Conservation (phyloP, 2,329 filamentous ascomycete species). For the Nemania sp. region DNA sequence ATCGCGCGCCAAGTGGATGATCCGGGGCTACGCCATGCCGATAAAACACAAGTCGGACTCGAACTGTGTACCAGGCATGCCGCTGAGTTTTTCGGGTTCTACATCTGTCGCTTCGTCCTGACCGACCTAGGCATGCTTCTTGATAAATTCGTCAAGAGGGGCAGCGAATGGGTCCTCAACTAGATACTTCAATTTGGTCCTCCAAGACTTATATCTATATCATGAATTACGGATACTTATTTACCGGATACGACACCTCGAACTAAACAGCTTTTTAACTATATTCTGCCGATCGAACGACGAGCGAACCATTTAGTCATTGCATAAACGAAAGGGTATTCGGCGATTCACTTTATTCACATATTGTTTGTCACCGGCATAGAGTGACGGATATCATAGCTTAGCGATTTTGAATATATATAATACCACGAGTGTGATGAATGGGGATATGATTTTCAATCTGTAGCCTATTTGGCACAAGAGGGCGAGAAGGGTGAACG, state of each 20-base stretch:
- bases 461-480: background rate
- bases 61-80: conserved; percentile 94
- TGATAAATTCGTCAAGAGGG: conserved; percentile 97
- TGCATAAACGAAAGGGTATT: conserved; percentile 29
- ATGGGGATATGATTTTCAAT: conserved; percentile 20
- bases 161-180: conserved; percentile 86
- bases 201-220: background rate
- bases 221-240: conserved; percentile 6
- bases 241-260: conserved; percentile 14
- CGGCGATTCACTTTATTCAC: conserved; percentile 24
- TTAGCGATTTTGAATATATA: conserved; percentile 34
- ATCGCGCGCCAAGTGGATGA: conserved; percentile 97
- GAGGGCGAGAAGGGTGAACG: background rate
- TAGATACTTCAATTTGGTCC: conserved; percentile 27
- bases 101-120: conserved; percentile 94
- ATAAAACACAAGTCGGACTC: conserved; percentile 93
- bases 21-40: conserved; percentile 89
- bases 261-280: conserved; percentile 6
- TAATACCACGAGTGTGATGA: conserved; percentile 30
- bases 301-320: conserved; percentile 21
- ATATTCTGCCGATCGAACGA: conserved; percentile 12
- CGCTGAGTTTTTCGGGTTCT: conserved; percentile 97
- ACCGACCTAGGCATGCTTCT: conserved; percentile 85
- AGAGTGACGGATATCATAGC: conserved; percentile 24
- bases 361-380: conserved; percentile 25